These are phyloP conservation scores for Musa acuminata DNA, from an alignment of 176 grass and related monocot species.

Conservation along the genomic window DNA sequence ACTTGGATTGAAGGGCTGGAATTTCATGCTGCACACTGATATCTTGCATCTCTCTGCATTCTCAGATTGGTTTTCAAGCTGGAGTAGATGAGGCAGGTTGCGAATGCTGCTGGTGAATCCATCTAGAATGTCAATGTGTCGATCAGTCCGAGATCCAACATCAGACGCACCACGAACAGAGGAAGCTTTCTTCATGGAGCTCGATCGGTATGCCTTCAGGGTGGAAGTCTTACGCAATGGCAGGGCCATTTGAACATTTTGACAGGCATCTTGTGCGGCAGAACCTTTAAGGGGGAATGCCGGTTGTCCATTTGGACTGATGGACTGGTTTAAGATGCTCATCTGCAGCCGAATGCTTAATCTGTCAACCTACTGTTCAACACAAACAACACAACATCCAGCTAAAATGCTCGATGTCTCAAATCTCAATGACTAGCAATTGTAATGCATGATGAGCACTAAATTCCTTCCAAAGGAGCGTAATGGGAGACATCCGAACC, in stretches of 20 bases:
- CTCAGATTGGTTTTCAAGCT: conserved; percentile 30
- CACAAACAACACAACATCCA: neutral
- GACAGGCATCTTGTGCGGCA: conserved; percentile 8
- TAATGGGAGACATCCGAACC: neutral
- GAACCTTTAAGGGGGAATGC: conserved; percentile 27
- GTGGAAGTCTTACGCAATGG: conserved; percentile 16
- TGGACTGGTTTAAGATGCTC: conserved; percentile 69
- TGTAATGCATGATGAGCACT: no score
- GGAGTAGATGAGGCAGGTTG: conserved; percentile 26
- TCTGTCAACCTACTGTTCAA: neutral
- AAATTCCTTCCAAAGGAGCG: neutral
- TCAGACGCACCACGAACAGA: neutral
- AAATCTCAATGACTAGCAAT: no score
- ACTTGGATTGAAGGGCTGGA: conserved; percentile 52
- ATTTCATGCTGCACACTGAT: conserved; percentile 23
- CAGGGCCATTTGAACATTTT: neutral
- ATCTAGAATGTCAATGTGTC: neutral
- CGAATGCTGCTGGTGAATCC: neutral
- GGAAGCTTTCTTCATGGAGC: neutral
- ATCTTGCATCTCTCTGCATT: conserved; percentile 23
- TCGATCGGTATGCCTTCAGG: conserved; percentile 30
- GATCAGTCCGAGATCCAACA: neutral
- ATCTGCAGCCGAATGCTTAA: conserved; percentile 25
- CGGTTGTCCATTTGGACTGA: conserved; percentile 34
- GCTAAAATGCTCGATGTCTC: no score